Percentiles rank a stretch among this genome's conserved stretches.
phyloP scores from a whole-genome alignment of 2,329 filamentous ascomycete genomes.

The Aspergillus clavatus region DNA sequence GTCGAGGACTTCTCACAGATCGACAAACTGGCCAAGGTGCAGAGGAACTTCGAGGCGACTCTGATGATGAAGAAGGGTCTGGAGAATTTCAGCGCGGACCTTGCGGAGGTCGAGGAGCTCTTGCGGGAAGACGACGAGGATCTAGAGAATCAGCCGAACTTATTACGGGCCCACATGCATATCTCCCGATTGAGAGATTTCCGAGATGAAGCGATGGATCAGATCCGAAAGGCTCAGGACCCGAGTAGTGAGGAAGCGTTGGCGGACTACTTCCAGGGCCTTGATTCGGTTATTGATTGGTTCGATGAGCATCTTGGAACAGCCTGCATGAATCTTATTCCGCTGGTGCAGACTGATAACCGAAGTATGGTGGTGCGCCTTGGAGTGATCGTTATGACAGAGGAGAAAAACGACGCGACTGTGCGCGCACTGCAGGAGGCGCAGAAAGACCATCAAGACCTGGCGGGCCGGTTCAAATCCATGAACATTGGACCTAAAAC shows the following conservation, averaged over 20 bases:
- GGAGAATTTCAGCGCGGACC: slow-evolving; percentile 75
- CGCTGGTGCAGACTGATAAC: slow-evolving; percentile 79
- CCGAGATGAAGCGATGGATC: slow-evolving; percentile 91
- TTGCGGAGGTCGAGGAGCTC: slow-evolving; percentile 71
- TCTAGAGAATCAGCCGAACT: slow-evolving; percentile 83
- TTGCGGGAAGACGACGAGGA: slow-evolving; percentile 79
- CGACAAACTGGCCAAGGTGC: slow-evolving; percentile 48
- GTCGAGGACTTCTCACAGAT: slow-evolving; percentile 97
- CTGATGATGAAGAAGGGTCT: slow-evolving; percentile 89
- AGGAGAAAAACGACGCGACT: slow-evolving; percentile 93
- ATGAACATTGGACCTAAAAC: slow-evolving; percentile 92
- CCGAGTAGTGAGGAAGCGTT: slow-evolving; percentile 72
- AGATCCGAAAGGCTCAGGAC: slow-evolving; percentile 76
- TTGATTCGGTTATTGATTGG: slow-evolving; percentile 86
- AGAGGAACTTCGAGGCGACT: slow-evolving; percentile 91
- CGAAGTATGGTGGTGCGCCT: slow-evolving; percentile 84
- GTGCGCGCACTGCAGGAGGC: slow-evolving; percentile 90
- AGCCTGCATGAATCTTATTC: slow-evolving; percentile 84
- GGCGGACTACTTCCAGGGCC: slow-evolving; percentile 78
- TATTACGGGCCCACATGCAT: slow-evolving; percentile 85
- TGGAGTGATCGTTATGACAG: slow-evolving; percentile 86
- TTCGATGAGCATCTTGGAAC: slow-evolving; percentile 93
- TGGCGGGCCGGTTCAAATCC: slow-evolving; percentile 87
- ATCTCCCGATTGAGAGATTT: slow-evolving; percentile 90
- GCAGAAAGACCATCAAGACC: slow-evolving; percentile 90